Conservation (phyloP, 169 alveolate genomes). For the Cardiosporidium cionae region DNA sequence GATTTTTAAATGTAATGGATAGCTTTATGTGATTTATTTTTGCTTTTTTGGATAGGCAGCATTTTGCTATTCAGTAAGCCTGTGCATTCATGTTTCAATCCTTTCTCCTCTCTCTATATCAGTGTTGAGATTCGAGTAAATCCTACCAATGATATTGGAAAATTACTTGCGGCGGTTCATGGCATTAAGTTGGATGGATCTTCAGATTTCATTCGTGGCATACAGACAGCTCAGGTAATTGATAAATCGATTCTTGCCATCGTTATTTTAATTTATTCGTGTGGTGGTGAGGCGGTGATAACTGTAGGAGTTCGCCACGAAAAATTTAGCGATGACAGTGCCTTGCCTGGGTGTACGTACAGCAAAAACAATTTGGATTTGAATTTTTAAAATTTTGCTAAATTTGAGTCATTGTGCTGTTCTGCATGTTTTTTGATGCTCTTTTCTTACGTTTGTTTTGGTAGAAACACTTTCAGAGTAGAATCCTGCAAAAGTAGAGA, state of each 20-base stretch:
- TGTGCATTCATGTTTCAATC: too few relatives aligned
- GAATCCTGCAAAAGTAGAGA: too few relatives aligned
- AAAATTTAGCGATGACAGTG: neutral
- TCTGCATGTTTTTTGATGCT: too few relatives aligned
- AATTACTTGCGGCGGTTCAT: constrained; percentile 52
- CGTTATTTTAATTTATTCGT: neutral
- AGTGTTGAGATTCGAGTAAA: constrained; percentile 69
- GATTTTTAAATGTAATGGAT: too few relatives aligned
- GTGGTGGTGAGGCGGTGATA: neutral
- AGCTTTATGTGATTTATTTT: too few relatives aligned
- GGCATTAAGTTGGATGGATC: constrained; percentile 59
- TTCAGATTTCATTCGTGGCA: constrained; percentile 62
- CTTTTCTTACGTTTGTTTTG: too few relatives aligned
- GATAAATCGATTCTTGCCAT: neutral
- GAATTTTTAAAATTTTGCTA: neutral
- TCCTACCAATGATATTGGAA: constrained; percentile 78
- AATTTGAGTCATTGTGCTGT: too few relatives aligned
- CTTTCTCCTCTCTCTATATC: too few relatives aligned
- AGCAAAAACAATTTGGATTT: neutral
- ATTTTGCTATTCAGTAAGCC: too few relatives aligned
- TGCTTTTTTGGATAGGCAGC: too few relatives aligned
- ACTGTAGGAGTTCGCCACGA: neutral
- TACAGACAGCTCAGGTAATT: constrained; percentile 63
- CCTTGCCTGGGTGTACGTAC: neutral
- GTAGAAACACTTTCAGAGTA: too few relatives aligned